Evolutionary conservation across 1,139 yeast genomes (phyloP).

Genomic region (Sugiyamaella paludigena): DNA sequence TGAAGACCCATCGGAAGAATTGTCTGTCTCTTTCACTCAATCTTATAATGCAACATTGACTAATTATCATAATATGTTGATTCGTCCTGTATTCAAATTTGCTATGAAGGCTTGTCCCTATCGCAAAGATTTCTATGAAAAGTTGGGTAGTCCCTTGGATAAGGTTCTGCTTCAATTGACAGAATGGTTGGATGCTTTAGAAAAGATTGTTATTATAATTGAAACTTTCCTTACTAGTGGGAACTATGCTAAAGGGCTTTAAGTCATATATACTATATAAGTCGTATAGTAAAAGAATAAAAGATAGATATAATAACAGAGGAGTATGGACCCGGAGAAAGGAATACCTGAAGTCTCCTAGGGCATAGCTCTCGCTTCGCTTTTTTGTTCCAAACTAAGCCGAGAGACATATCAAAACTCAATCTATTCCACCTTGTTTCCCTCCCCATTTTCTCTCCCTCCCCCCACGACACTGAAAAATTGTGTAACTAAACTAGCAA

Average conservation of each 20-base stretch:
- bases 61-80: conserved; percentile 75
- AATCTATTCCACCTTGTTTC: no score
- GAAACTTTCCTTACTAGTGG: conserved; percentile 75
- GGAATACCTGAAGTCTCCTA: no score
- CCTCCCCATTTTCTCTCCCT: no score
- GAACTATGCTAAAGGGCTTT: conserved; percentile 86
- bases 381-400: no score
- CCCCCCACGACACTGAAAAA: no score
- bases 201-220: conserved; percentile 67
- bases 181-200: conserved; percentile 75
- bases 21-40: conserved; percentile 74
- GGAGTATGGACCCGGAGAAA: no score
- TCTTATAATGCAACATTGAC: conserved; percentile 78
- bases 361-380: no score
- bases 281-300: no score
- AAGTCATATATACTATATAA: conserved; percentile 27
- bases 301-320: no score
- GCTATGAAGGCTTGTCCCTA: conserved; percentile 97
- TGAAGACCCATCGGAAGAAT: conserved; percentile 57
- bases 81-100: conserved; percentile 83
- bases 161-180: conserved; percentile 63
- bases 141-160: conserved; percentile 59
- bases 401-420: no score
- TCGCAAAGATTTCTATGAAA: conserved; percentile 78
- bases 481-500: no score